These are phyloP conservation scores for Nakazawaea molendinolei DNA, from an alignment of 805 yeast genomes.

Conservation along the genomic window DNA sequence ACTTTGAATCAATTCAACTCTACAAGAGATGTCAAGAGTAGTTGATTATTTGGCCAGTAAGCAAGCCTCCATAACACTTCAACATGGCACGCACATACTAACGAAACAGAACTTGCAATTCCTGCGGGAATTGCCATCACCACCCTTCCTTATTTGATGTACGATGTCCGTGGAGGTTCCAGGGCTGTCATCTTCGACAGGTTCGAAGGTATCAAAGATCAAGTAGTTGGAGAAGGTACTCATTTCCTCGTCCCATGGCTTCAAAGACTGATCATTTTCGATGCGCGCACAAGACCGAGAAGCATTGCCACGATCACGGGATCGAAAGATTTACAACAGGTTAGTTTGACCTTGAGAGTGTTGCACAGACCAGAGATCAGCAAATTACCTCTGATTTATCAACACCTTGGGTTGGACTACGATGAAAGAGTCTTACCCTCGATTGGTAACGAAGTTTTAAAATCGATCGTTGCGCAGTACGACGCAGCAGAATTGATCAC, in stretches of 20 bases:
- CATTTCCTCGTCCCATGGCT: slow-evolving; percentile 95
- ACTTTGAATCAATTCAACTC: background rate
- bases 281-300: slow-evolving; percentile 93
- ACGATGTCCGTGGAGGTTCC: slow-evolving; percentile 93
- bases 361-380: slow-evolving; percentile 89
- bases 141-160: slow-evolving; percentile 76
- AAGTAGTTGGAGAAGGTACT: slow-evolving; percentile 94
- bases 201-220: slow-evolving; percentile 76
- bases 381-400: slow-evolving; percentile 81
- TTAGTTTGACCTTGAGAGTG: slow-evolving; percentile 85
- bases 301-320: slow-evolving; percentile 93
- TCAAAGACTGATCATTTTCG: slow-evolving; percentile 84
- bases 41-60: slow-evolving; percentile 8
- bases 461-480: slow-evolving; percentile 86
- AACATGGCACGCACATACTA: background rate
- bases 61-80: background rate
- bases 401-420: slow-evolving; percentile 85
- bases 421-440: slow-evolving; percentile 93
- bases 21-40: slow-evolving; percentile 8
- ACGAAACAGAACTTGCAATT: slow-evolving; percentile 41
- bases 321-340: slow-evolving; percentile 95
- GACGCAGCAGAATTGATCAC: slow-evolving; percentile 96
- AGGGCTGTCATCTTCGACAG: slow-evolving; percentile 96
- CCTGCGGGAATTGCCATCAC: slow-evolving; percentile 67
- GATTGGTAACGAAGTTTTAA: slow-evolving; percentile 85